A percentile compares a stretch with the other conserved stretches of the same genome.
phyloP scores from a whole-genome alignment of 768 basidiomycete species.

The Tephrocybe sp. region DNA sequence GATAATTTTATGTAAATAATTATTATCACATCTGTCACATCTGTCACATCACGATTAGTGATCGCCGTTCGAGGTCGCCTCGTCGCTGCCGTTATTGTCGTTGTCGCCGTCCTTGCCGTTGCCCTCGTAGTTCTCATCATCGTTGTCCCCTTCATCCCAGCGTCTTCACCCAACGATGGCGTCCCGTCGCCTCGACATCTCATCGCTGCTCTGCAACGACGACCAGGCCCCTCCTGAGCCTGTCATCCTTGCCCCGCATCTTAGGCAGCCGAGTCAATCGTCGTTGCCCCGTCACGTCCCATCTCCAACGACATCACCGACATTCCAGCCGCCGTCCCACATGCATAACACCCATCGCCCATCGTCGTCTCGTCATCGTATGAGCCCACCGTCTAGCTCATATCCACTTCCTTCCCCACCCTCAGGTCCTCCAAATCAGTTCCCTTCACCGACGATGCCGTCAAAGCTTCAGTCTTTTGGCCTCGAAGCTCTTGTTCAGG shows the following conservation, averaged over 20 bases:
- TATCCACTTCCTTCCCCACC: conserved; percentile 16
- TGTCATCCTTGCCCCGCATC: conserved; percentile 25
- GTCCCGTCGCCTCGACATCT: conserved; percentile 71
- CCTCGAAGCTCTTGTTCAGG: conserved; percentile 69
- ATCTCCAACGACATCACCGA: conserved; percentile 13
- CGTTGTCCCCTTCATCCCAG: neutral
- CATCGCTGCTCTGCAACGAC: conserved; percentile 67
- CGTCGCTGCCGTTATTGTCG: conserved; percentile 8
- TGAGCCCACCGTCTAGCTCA: conserved; percentile 13
- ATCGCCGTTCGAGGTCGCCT: conserved; percentile 6
- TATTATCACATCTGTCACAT: conserved; percentile 10
- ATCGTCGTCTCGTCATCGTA: conserved; percentile 15
- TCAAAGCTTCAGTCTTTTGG: conserved; percentile 31
- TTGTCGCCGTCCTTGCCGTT: conserved; percentile 2
- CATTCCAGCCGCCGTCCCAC: conserved; percentile 13
- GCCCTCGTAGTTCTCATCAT: neutral
- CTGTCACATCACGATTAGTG: conserved; percentile 7
- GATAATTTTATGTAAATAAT: neutral
- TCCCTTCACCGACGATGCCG: conserved; percentile 20
- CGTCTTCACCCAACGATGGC: conserved; percentile 42
- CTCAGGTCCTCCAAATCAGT: conserved; percentile 7
- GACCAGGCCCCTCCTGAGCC: conserved; percentile 21
- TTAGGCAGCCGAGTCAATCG: conserved; percentile 16
- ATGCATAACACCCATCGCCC: conserved; percentile 16
- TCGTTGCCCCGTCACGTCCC: conserved; percentile 15